Conservation (phyloP, 164 flowering plant genomes). For the Euptelea pleiosperma region DNA sequence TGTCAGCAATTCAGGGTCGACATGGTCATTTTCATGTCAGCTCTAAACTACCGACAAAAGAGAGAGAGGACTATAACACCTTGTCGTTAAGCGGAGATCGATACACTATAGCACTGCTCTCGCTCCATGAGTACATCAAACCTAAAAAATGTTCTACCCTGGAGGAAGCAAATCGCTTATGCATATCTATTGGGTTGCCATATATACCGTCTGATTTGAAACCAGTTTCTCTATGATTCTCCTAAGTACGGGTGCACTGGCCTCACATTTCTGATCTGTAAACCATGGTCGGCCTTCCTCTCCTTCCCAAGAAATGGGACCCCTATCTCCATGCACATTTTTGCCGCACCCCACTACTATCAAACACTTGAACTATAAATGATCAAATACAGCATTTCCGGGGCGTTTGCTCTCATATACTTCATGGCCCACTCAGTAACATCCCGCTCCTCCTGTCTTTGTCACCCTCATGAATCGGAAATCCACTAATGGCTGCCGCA, state of each 20-base stretch:
- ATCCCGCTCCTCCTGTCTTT: conserved; percentile 54
- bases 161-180: no score
- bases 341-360: conserved; percentile 70
- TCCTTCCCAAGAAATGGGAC: conserved; percentile 88
- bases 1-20: no score
- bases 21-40: no score
- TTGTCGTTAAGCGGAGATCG: no score
- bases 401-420: conserved; percentile 59
- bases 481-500: conserved; percentile 53
- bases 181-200: conserved; percentile 7
- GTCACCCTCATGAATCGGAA: conserved; percentile 46
- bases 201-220: conserved; percentile 10
- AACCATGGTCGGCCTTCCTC: conserved; percentile 93
- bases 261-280: conserved; percentile 44
- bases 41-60: no score
- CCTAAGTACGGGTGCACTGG: conserved; percentile 69
- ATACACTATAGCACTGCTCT: no score
- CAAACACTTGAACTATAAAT: conserved; percentile 76
- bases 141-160: no score
- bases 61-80: no score
- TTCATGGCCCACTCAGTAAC: conserved; percentile 51
- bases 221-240: conserved; percentile 56
- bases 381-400: conserved; percentile 53
- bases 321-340: conserved; percentile 79
- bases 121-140: no score